phyloP scores from a whole-genome alignment of 2,329 filamentous ascomycete genomes.

The Fusarium proliferatum region DNA sequence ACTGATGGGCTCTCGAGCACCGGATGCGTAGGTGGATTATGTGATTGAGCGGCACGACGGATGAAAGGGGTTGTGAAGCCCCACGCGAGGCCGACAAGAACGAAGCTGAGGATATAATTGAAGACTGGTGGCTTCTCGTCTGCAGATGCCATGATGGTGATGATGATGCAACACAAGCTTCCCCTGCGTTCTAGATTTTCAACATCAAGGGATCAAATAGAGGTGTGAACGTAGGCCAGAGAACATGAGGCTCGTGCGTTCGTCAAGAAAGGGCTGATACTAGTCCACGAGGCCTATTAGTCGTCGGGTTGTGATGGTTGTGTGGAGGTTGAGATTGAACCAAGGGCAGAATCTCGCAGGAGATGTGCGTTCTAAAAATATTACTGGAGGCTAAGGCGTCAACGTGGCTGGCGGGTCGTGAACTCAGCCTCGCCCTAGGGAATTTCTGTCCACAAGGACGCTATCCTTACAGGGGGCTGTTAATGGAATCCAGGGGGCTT shows the following conservation, averaged over 20 bases:
- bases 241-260: slow-evolving; percentile 39
- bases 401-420: slow-evolving; percentile 33
- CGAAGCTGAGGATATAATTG: slow-evolving; percentile 89
- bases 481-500: slow-evolving; percentile 14
- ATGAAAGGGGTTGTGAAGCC: slow-evolving; percentile 94
- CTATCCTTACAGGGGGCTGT: slow-evolving; percentile 27
- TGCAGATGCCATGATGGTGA: slow-evolving; percentile 19
- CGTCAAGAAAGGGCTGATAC: neutral
- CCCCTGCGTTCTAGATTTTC: slow-evolving; percentile 24
- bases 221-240: slow-evolving; percentile 15
- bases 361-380: slow-evolving; percentile 37
- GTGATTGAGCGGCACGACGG: slow-evolving; percentile 81
- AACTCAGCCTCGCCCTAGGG: slow-evolving; percentile 39
- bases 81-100: slow-evolving; percentile 93
- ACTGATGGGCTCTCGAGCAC: slow-evolving; percentile 63
- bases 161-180: slow-evolving; percentile 17
- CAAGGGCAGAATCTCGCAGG: slow-evolving; percentile 26
- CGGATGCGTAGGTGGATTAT: slow-evolving; percentile 71
- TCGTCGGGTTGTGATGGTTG: slow-evolving; percentile 17
- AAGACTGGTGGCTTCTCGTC: slow-evolving; percentile 64
- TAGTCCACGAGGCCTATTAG: slow-evolving; percentile 30
- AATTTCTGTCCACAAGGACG: slow-evolving; percentile 17
- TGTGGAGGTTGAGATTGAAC: slow-evolving; percentile 29
- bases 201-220: neutral
- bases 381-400: slow-evolving; percentile 37